Conservation (phyloP, 169 alveolate genomes). For the Plasmodium gaboni region DNA sequence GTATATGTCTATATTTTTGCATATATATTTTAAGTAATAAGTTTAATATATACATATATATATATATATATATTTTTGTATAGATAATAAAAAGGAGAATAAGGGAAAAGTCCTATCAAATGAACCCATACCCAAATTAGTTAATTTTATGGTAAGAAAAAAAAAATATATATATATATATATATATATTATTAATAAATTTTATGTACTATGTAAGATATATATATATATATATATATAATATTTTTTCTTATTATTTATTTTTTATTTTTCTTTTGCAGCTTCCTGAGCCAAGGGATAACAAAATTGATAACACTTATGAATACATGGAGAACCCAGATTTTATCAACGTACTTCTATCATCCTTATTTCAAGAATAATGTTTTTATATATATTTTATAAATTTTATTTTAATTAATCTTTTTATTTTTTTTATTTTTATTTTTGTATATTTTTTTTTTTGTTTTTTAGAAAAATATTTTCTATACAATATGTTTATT, state of each 20-base stretch:
- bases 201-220: background rate
- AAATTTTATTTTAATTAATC: background rate
- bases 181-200: too few relatives aligned
- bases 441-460: background rate
- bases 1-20: background rate
- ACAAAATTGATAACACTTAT: conserved; percentile 22
- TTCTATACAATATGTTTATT: too few relatives aligned
- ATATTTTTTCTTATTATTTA: background rate
- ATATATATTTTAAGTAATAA: conserved; percentile 1
- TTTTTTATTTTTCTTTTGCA: conserved; percentile 15
- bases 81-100: conserved; percentile 25
- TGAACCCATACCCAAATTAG: conserved; percentile 67
- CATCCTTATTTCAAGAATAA: conserved; percentile 71
- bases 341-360: conserved; percentile 47
- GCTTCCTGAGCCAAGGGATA: conserved; percentile 62
- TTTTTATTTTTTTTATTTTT: conserved; percentile 3
- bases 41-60: background rate
- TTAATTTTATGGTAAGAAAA: conserved; percentile 62
- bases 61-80: background rate
- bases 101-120: conserved; percentile 33
- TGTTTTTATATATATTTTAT: conserved; percentile 9
- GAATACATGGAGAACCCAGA: conserved; percentile 72
- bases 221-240: background rate
- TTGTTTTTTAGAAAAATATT: background rate
- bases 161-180: background rate